Base-by-base conservation (phyloP, 2,329 filamentous ascomycete species). In the Beauveria sp. region DNA sequence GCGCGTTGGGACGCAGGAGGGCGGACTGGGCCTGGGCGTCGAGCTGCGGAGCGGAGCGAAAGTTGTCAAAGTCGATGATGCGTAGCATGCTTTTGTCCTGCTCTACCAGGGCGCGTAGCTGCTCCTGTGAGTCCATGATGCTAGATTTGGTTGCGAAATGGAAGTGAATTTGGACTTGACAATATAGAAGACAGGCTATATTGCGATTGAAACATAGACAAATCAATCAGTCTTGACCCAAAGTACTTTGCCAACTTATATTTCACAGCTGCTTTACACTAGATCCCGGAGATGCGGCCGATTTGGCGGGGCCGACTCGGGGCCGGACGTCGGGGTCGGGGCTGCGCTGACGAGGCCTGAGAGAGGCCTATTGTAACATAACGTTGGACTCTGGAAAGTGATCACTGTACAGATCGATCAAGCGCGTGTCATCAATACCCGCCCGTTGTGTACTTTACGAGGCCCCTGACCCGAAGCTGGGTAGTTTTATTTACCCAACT, bases 1-100 rank as follows among this genome's bases (percentile, higher is more conserved):
- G 34, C 10, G 49, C 16, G 26, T 71, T 64, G 30, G 57, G 57
- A 12, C 38, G 47, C 10, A 59, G 40, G 2, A 59, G 46, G 18
- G 57, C 57, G 2, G 57, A 43, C 10, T 18, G 46, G 9, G 57
- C 57, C 38, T 59, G 57, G 18, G 34, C 6, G 20, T 68, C 65
- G 46, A 75, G 34, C 65, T 68, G 64, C 60, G 66, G 58, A 64
- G 57, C 57, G 9, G 47, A 43, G 18, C 24, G 47, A 40, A 59
- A 59, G 38, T 59, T 52, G 18, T 51, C 57, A 42, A 52, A 52
- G n/a, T 59, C n/a, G 38, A 59, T 10, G 47, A 38, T 45, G 22
- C 57, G 34, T 9, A 40, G 6, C 38, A 59, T 45, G 47, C 10
- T 18, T 18, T 45, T 26, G 34, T 59, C 47, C 24, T 42, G 28